Base-by-base conservation (phyloP, 495 filamentous ascomycete genomes). In the Penicillium tannophilum region DNA sequence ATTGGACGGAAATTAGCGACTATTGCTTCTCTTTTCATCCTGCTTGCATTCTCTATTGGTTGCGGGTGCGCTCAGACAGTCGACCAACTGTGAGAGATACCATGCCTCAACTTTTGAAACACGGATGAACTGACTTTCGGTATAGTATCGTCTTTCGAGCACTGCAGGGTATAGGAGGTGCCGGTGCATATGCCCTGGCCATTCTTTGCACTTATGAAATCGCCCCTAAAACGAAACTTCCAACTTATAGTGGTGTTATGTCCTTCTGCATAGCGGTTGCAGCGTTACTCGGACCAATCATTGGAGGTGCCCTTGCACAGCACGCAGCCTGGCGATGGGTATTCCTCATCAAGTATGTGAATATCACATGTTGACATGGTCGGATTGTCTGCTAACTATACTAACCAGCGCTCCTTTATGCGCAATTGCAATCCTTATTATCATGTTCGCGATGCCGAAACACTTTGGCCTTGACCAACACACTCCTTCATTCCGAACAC, bases 261-360 rank as follows among this genome's bases (percentile, higher is more conserved):
- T 77, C 79, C 23, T 66, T 75, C 17, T 75, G 79, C 14, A 76
- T 78, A 46, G 76, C 72, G n/a, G 51, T 82, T 9, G 73, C 75
- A 23, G 63, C 63, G 47, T 55, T 70, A 16, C 57, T 57, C 10
- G 76, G 76, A 1, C 88, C 88, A 1, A 68, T 90, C 4, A 66
- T 89, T 5, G 88, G 88, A 19, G 88, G 88, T 6, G 78, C 76
- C 1, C 83, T 90, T 46, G 78, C 84, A 0, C 74, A 81, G 33
- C 63, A 73, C 11, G 73, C 77, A 6, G 67, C 68, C 3, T 90
- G 87, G 88, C 67, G 81, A 47, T 86, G 84, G 76, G 79, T 84
- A 33, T 89, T 88, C 60, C 80, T 81, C 68, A 79, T 89, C 65
- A 90, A 90, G 74, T 78, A 62, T 43, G 73, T 62, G 12, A 12